Conservation (phyloP, 257 asterid species). For the Jaltomata sinuosa region DNA sequence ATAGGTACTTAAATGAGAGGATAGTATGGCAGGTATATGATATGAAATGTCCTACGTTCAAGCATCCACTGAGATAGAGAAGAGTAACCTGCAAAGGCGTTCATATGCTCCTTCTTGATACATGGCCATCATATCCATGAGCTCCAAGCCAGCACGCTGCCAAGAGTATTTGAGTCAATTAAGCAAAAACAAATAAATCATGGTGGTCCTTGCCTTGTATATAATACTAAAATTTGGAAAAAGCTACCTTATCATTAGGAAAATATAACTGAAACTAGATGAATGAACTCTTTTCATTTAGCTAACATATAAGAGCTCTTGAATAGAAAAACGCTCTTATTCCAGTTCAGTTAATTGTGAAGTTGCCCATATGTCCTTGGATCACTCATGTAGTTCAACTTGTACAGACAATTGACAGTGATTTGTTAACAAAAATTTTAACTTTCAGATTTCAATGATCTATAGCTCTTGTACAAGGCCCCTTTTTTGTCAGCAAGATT, state of each 20-base stretch:
- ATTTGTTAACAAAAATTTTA: not conserved
- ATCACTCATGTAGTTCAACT: not conserved
- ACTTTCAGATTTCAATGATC: not conserved
- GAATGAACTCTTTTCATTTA: not conserved
- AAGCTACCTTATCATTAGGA: not conserved
- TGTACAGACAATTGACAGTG: not conserved
- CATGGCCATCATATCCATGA: conserved; percentile 99
- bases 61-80: not conserved
- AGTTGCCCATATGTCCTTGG: not conserved
- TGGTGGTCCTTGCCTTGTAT: not conserved
- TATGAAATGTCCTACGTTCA: not conserved
- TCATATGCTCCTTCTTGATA: conserved; percentile 99
- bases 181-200: not conserved
- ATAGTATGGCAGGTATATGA: not conserved
- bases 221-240: not conserved
- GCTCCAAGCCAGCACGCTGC: conserved; percentile 99
- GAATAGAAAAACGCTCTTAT: not conserved
- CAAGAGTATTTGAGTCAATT: conserved; percentile 30
- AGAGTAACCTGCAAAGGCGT: conserved; percentile 85
- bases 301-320: not conserved
- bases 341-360: not conserved
- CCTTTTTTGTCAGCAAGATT: not conserved
- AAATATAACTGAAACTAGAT: not conserved
- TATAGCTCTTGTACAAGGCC: not conserved
- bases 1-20: not conserved